These are phyloP conservation scores for Hyphodiscus sp. DNA, from an alignment of 2,329 filamentous ascomycete genomes.

Conservation along the genomic window DNA sequence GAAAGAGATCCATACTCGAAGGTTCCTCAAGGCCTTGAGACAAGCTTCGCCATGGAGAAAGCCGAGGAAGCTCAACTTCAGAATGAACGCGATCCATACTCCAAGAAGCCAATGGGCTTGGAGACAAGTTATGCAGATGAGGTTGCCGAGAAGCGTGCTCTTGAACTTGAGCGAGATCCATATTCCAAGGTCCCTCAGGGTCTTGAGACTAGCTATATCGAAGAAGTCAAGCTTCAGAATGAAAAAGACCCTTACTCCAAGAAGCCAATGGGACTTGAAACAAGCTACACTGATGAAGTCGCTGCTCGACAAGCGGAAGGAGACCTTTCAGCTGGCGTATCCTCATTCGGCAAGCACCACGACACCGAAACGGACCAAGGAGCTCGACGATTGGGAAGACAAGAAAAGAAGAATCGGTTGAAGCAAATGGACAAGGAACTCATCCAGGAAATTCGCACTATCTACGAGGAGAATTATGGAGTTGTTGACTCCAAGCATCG, in stretches of 20 bases:
- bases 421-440: slow-evolving; percentile 26
- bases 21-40: not conserved
- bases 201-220: slow-evolving; percentile 2
- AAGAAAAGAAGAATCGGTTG: slow-evolving; percentile 1
- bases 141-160: not conserved
- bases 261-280: not conserved
- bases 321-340: slow-evolving; percentile 9
- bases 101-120: slow-evolving; percentile 2
- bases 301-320: slow-evolving; percentile 10
- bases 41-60: not conserved
- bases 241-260: not conserved
- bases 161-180: not conserved
- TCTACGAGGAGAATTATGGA: slow-evolving; percentile 38
- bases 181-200: slow-evolving; percentile 7
- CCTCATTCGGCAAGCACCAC: slow-evolving; percentile 6
- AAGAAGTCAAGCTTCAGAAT: slow-evolving; percentile 5
- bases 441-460: slow-evolving; percentile 32
- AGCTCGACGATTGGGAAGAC: not conserved
- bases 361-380: not conserved
- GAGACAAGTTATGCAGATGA: not conserved
- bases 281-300: not conserved
- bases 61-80: not conserved
- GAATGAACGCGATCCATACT: slow-evolving; percentile 1
- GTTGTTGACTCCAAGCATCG: slow-evolving; percentile 30
- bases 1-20: slow-evolving; percentile 4